Conservation (phyloP, 2,329 filamentous ascomycete species). For the Cladosporium colombiae region DNA sequence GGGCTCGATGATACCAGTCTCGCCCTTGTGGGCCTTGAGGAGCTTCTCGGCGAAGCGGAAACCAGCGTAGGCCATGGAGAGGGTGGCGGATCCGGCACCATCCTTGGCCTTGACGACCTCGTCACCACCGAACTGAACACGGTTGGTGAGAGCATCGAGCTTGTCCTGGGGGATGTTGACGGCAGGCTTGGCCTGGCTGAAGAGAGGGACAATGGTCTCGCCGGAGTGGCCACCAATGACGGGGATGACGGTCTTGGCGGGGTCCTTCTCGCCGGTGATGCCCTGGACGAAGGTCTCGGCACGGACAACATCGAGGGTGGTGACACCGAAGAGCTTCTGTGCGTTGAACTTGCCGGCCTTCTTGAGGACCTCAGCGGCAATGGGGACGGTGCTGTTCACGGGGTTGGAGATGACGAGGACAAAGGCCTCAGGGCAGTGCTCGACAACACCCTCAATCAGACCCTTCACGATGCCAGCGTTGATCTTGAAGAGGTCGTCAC, state of each 20-base stretch:
- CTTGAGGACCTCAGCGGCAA: slow-evolving; percentile 96
- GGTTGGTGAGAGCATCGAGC: slow-evolving; percentile 86
- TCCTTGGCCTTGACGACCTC: slow-evolving; percentile 96
- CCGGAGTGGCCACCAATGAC: slow-evolving; percentile 97
- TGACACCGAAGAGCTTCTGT: slow-evolving; percentile 96
- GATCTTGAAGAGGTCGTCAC: slow-evolving; percentile 99
- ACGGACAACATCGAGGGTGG: slow-evolving; percentile 96
- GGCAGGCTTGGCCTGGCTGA: slow-evolving; percentile 82
- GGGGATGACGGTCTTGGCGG: slow-evolving; percentile 79
- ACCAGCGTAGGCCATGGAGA: slow-evolving; percentile 94
- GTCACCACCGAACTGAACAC: slow-evolving; percentile 97
- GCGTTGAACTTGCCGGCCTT: slow-evolving; percentile 89
- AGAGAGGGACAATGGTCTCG: slow-evolving; percentile 95
- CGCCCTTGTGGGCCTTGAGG: slow-evolving; percentile 81
- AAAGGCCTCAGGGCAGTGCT: slow-evolving; percentile 88
- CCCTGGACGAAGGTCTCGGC: slow-evolving; percentile 94
- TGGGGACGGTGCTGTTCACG: slow-evolving; percentile 98
- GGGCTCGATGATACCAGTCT: slow-evolving; percentile 91
- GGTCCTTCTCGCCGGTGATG: slow-evolving; percentile 78
- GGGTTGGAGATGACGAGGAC: slow-evolving; percentile 98
- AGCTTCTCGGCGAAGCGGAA: slow-evolving; percentile 96
- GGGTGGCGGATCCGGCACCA: slow-evolving; percentile 82
- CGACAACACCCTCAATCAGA: slow-evolving; percentile 82
- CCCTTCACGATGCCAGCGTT: slow-evolving; percentile 98
- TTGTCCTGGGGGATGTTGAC: slow-evolving; percentile 85